Conservation (phyloP, 495 filamentous ascomycete genomes). For the Aspergillus campestris region DNA sequence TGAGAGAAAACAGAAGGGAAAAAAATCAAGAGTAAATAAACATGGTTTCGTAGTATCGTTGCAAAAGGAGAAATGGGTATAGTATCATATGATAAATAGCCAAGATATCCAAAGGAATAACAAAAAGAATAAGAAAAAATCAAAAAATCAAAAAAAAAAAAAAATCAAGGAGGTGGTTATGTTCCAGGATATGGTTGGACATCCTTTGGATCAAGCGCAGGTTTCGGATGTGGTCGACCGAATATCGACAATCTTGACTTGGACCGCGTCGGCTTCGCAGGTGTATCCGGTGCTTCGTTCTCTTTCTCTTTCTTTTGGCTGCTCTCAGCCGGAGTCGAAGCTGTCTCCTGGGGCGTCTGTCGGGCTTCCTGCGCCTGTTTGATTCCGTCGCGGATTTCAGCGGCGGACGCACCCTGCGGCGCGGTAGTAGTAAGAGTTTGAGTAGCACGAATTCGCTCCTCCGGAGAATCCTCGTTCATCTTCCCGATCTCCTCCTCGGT, state of each 20-base stretch:
- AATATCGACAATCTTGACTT: constrained; percentile 30
- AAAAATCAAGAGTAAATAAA: not conserved
- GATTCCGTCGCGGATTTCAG: constrained; percentile 35
- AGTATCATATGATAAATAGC: not conserved
- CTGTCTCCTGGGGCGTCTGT: constrained; percentile 11
- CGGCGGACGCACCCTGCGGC: constrained; percentile 33
- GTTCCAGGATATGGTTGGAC: constrained; percentile 35
- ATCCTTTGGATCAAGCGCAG: constrained; percentile 16
- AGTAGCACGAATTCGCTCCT: constrained; percentile 27
- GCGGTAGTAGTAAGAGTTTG: constrained; percentile 40
- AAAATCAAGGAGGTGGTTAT: constrained; percentile 7
- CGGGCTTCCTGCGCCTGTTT: constrained; percentile 30
- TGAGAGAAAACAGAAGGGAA: no score
- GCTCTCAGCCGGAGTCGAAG: not conserved
- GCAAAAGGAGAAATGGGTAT: not conserved
- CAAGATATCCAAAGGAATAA: not conserved
- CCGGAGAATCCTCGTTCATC: constrained; percentile 28
- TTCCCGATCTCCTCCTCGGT: constrained; percentile 40
- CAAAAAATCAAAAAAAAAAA: not conserved
- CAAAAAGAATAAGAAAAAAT: not conserved
- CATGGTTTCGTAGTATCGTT: no score
- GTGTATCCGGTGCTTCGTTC: constrained; percentile 2
- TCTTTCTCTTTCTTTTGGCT: constrained; percentile 6
- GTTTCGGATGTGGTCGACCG: constrained; percentile 19
- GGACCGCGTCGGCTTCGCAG: constrained; percentile 19